Evolutionary conservation across 306 rosid genomes (phyloP).

Genomic region (Nissolia schottii): DNA sequence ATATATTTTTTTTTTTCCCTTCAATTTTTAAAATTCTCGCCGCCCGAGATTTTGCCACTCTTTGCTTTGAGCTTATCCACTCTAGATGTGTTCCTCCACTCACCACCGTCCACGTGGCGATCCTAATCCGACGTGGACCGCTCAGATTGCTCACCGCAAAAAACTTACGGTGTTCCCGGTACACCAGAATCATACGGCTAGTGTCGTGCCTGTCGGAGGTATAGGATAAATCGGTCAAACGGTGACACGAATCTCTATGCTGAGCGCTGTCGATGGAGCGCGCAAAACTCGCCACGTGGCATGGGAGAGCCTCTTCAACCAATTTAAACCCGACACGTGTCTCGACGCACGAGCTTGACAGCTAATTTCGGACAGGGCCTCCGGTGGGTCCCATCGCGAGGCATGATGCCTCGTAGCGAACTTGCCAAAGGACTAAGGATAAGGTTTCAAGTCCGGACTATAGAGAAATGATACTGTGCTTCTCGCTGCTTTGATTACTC

Average conservation of each 20-base stretch:
- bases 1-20: no score
- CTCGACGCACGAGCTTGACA: not conserved
- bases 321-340: not conserved
- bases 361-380: slow-evolving; percentile 26
- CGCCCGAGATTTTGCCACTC: slow-evolving; percentile 5
- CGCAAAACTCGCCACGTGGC: slow-evolving; percentile 21
- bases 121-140: not conserved
- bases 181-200: not conserved
- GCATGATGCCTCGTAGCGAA: slow-evolving; percentile 40
- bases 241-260: slow-evolving; percentile 19
- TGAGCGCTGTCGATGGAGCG: slow-evolving; percentile 5
- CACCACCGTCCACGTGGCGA: not conserved
- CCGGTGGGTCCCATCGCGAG: slow-evolving; percentile 41
- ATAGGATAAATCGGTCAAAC: slow-evolving; percentile 29
- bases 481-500: not conserved
- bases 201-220: slow-evolving; percentile 1
- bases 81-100: not conserved
- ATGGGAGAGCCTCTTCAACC: not conserved
- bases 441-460: slow-evolving; percentile 15
- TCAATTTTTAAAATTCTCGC: not conserved
- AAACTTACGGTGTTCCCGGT: not conserved
- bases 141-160: fast-evolving
- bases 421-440: slow-evolving; percentile 38
- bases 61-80: slow-evolving; percentile 1
- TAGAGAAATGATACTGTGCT: not conserved